Base-by-base conservation (phyloP, 2,329 filamentous ascomycete species). In the Calonectria crousiana region DNA sequence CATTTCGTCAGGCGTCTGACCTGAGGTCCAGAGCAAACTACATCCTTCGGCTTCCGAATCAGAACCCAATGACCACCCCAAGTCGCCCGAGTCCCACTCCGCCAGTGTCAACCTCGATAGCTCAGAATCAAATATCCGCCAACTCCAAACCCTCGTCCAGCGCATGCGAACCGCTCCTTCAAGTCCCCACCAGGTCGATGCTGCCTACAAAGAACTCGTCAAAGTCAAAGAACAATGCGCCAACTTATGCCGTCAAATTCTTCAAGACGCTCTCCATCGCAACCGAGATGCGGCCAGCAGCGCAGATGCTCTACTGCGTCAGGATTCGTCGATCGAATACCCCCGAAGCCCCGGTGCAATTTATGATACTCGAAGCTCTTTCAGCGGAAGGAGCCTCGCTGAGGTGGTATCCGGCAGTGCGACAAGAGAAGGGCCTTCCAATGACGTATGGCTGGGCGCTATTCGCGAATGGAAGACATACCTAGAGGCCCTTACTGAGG, bases 381-480 rank as follows among this genome's bases (percentile, higher is more conserved):
- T 84, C 49, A 86, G 84, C 34, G 83, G 83, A 6, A 81, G 82
- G 52, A 84, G 84, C 70, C 76, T 85, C 0, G 78, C 79, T 5
- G 83, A 86, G 23, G 80, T 82, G 58, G 79, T 83, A 14, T 81
- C 82, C 5, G 79, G 79, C 0, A 81, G 77, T 26, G 78, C 75
- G 0, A 41, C 64, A 14, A 81, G 78, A 58, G 76, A 77, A 47
- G 65, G 81, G 32, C 75, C 80, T 5, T 74, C 79, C 11, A 79
- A 75, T 9, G 86, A 85, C 49, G 75, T 78, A 10, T 86, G 84
- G 79, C 73, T 89, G 9, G 79, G 79, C 18, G 83, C 83, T 1
- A 84, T 90, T 53, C 83, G 84, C 13, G 87, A 88, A 11, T 90
- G 88, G 86, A 87, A 85, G 76, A 77, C 78, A 1, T 84, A 84